These are phyloP conservation scores for Yarrowia sp. DNA, from an alignment of 805 yeast genomes.

Conservation along the genomic window DNA sequence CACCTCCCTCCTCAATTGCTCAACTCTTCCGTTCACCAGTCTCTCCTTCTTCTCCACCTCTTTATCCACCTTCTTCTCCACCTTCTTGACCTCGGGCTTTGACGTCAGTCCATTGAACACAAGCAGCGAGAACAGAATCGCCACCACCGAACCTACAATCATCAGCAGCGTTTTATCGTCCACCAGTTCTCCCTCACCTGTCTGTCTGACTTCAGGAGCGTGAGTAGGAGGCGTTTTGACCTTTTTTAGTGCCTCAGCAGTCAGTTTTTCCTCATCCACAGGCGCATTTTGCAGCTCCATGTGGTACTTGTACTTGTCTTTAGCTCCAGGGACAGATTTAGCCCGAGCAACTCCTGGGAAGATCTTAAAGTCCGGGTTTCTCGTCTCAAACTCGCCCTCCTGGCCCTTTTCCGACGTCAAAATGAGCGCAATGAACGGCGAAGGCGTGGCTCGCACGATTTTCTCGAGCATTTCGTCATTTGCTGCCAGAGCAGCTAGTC, in stretches of 20 bases:
- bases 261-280: conserved; percentile 11
- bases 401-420: conserved; percentile 55
- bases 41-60: neutral
- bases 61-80: neutral
- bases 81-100: neutral
- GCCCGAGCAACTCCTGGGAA: conserved; percentile 16
- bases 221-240: conserved; percentile 35
- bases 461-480: conserved; percentile 60
- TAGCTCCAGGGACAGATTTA: conserved; percentile 14
- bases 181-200: conserved; percentile 19
- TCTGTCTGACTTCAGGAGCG: neutral
- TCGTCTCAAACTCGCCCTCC: conserved; percentile 38
- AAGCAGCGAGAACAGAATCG: neutral
- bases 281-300: conserved; percentile 32
- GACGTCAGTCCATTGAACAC: neutral
- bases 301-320: conserved; percentile 38
- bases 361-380: conserved; percentile 19
- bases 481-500: conserved; percentile 47
- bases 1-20: neutral
- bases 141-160: conserved; percentile 17
- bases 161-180: conserved; percentile 18
- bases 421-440: conserved; percentile 71
- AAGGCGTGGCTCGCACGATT: conserved; percentile 71
- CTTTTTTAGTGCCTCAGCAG: conserved; percentile 17
- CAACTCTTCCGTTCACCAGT: conserved; percentile 8